Evolutionary conservation across 805 yeast species (phyloP).

Genomic region (Lachancea nothofagi): DNA sequence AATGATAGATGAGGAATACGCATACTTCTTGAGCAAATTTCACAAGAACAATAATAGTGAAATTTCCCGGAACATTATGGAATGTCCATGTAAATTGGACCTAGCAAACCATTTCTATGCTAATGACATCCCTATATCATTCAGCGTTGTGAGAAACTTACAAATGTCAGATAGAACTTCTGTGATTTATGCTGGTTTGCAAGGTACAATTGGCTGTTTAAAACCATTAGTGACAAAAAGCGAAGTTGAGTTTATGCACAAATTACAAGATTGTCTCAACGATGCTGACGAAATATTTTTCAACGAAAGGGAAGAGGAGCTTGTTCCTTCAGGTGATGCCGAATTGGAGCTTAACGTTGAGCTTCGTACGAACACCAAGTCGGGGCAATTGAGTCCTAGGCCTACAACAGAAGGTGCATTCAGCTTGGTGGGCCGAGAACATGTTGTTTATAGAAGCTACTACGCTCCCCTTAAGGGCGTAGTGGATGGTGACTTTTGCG

Average conservation of each 20-base stretch:
- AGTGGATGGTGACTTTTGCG: constrained; percentile 86
- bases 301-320: constrained; percentile 11
- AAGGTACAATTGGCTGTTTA: constrained; percentile 74
- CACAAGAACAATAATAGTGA: not conserved
- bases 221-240: constrained; percentile 58
- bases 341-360: constrained; percentile 8
- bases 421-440: constrained; percentile 59
- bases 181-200: constrained; percentile 67
- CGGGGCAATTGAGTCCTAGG: constrained; percentile 1
- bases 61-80: constrained; percentile 20
- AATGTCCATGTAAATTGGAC: constrained; percentile 44
- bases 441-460: constrained; percentile 63
- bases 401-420: constrained; percentile 24
- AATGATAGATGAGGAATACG: constrained; percentile 43
- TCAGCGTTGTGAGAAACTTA: constrained; percentile 38
- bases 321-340: not conserved
- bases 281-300: constrained; percentile 20
- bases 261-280: constrained; percentile 46
- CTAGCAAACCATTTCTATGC: constrained; percentile 53
- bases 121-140: constrained; percentile 64
- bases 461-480: constrained; percentile 74
- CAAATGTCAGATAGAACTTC: constrained; percentile 50
- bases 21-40: constrained; percentile 34
- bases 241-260: constrained; percentile 56
- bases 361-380: constrained; percentile 5